Evolutionary conservation across 2,329 filamentous ascomycete genomes (phyloP).

Genomic region (Alternaria alternata): DNA sequence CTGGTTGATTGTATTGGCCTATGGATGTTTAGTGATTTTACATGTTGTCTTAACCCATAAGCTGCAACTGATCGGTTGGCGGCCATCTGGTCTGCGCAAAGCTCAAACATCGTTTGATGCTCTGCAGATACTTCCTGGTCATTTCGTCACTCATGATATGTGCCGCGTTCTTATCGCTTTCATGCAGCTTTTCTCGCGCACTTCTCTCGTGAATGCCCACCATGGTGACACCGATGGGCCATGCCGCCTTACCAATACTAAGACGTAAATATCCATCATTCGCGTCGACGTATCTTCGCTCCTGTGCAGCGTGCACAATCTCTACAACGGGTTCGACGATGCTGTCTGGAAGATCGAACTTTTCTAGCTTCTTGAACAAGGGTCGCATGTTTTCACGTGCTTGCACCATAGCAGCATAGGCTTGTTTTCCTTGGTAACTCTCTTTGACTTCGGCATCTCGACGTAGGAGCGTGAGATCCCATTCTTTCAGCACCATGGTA

Average conservation of each 20-base stretch:
- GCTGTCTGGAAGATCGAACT: slow-evolving; percentile 77
- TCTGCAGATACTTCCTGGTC: slow-evolving; percentile 94
- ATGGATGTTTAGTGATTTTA: not conserved
- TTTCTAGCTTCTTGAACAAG: slow-evolving; percentile 88
- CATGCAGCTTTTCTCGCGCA: slow-evolving; percentile 92
- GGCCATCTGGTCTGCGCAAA: slow-evolving; percentile 98
- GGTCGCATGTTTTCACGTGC: slow-evolving; percentile 88
- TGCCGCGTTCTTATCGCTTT: slow-evolving; percentile 76
- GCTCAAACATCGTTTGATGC: slow-evolving; percentile 94
- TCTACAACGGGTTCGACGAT: slow-evolving; percentile 85
- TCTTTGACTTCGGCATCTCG: slow-evolving; percentile 67
- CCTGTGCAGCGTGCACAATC: slow-evolving; percentile 90
- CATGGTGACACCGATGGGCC: slow-evolving; percentile 99
- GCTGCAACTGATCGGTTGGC: slow-evolving; percentile 86
- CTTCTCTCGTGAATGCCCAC: slow-evolving; percentile 98
- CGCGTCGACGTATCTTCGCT: slow-evolving; percentile 91
- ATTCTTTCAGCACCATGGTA: slow-evolving; percentile 91
- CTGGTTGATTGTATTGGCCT: not conserved
- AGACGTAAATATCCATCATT: slow-evolving; percentile 93
- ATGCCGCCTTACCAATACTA: slow-evolving; percentile 95
- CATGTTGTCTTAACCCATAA: slow-evolving; percentile 76
- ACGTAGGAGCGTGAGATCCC: slow-evolving; percentile 76
- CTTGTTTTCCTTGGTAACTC: slow-evolving; percentile 81
- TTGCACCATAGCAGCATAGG: slow-evolving; percentile 84
- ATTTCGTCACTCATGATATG: slow-evolving; percentile 98